Evolutionary conservation across 139 green algal genomes (phyloP).

Genomic region (Chlorella sp.): DNA sequence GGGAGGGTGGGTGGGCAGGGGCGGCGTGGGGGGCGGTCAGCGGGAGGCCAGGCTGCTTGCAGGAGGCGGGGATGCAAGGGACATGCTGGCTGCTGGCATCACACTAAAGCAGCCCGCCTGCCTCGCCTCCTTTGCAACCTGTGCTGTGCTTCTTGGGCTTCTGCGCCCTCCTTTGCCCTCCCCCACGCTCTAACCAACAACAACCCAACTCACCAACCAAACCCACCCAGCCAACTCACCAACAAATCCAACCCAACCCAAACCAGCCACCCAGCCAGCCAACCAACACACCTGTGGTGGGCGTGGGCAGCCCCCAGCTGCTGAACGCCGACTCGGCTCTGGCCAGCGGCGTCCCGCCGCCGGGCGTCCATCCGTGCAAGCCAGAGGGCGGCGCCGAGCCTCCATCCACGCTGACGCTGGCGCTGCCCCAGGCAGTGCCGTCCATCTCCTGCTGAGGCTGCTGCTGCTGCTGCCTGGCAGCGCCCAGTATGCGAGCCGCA

Average conservation of each 20-base stretch:
- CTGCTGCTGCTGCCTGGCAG: neutral
- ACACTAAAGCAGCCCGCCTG: neutral
- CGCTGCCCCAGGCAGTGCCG: neutral
- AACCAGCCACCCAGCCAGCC: too few species aligned
- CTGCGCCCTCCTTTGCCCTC: too few species aligned
- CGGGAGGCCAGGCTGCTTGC: too few species aligned
- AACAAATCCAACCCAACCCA: too few species aligned
- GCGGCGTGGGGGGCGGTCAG: neutral
- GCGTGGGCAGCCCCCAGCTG: constrained; percentile 30
- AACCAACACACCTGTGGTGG: neutral
- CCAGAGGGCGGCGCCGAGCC: neutral
- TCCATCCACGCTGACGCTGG: neutral
- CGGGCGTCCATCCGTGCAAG: neutral
- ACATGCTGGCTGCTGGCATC: neutral
- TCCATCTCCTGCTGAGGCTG: neutral
- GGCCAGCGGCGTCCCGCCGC: neutral
- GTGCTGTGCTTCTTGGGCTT: too few species aligned
- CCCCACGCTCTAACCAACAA: too few species aligned
- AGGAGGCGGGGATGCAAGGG: neutral
- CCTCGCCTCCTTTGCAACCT: neutral
- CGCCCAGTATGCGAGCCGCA: neutral
- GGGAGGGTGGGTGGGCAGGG: neutral
- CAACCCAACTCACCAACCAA: too few species aligned
- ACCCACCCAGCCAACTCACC: too few species aligned
- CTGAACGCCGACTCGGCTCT: constrained; percentile 16